phyloP scores from a whole-genome alignment of 2,329 filamentous ascomycete genomes.

The Elsinoe australis region DNA sequence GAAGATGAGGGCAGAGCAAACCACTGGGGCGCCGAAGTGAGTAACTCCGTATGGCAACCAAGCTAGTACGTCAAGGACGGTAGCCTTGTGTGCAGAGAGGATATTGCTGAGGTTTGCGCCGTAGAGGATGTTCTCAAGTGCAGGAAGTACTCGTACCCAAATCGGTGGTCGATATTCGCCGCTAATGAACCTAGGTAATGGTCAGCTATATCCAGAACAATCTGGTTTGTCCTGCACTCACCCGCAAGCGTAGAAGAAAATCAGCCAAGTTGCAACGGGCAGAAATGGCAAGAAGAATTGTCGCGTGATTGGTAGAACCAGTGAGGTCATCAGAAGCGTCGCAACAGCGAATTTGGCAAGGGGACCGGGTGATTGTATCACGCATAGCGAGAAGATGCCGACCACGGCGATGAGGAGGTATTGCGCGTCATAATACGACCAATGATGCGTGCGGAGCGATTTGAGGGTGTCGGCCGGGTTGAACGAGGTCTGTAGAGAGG shows the following conservation, averaged over 20 bases:
- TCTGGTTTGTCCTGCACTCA: constrained; percentile 45
- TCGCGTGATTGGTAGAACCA: constrained; percentile 74
- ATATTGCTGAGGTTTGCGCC: constrained; percentile 95
- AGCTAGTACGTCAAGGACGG: constrained; percentile 75
- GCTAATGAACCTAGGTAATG: constrained; percentile 65
- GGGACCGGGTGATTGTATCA: constrained; percentile 72
- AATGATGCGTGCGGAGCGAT: constrained; percentile 67
- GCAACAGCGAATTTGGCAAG: constrained; percentile 68
- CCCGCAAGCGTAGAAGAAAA: constrained; percentile 91
- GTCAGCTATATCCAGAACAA: constrained; percentile 9
- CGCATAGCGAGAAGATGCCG: constrained; percentile 72
- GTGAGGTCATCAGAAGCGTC: constrained; percentile 57
- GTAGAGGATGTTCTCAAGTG: constrained; percentile 92
- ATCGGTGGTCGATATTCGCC: constrained; percentile 83
- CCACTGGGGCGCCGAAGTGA: constrained; percentile 78
- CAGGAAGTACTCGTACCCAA: constrained; percentile 89
- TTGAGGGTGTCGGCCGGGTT: constrained; percentile 70
- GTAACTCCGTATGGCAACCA: constrained; percentile 91
- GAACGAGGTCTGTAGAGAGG: constrained; percentile 72
- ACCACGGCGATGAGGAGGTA: constrained; percentile 68
- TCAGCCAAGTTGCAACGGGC: constrained; percentile 74
- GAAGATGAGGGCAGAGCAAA: constrained; percentile 74
- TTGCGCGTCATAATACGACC: constrained; percentile 77
- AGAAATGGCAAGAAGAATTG: constrained; percentile 88
- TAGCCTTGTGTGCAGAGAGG: constrained; percentile 78